phyloP scores from a whole-genome alignment of 2,329 filamentous ascomycete species.

The Claviceps sp. region DNA sequence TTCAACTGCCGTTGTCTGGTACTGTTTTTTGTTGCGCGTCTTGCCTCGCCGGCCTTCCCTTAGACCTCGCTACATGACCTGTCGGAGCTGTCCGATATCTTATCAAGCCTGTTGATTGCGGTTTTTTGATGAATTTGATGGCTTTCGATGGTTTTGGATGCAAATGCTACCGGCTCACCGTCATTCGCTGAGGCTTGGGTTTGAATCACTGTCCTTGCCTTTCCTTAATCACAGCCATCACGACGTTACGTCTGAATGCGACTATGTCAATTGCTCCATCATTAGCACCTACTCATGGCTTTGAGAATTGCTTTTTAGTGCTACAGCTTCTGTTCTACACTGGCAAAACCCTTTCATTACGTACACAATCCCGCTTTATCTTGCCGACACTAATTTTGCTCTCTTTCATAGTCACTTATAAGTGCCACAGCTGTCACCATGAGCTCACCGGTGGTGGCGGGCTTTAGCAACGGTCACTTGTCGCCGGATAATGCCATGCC shows the following conservation, averaged over 20 bases:
- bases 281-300: conserved; percentile 11
- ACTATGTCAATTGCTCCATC: conserved; percentile 25
- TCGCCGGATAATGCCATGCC: conserved; percentile 37
- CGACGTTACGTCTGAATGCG: conserved; percentile 29
- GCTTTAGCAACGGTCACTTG: conserved; percentile 53
- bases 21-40: conserved; percentile 19
- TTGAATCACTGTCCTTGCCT: conserved; percentile 30
- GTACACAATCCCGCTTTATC: conserved; percentile 3
- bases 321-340: conserved; percentile 16
- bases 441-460: conserved; percentile 47
- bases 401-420: conserved; percentile 33
- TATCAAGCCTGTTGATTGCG: conserved; percentile 12
- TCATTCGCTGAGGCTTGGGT: conserved; percentile 12
- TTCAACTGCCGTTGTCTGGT: neutral
- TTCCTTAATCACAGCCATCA: conserved; percentile 33
- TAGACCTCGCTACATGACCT: conserved; percentile 19
- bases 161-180: conserved; percentile 11
- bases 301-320: conserved; percentile 9
- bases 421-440: conserved; percentile 49
- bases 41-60: conserved; percentile 21
- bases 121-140: conserved; percentile 23
- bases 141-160: conserved; percentile 20
- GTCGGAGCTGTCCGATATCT: conserved; percentile 17
- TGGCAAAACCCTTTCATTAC: conserved; percentile 10
- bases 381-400: conserved; percentile 23